These are phyloP conservation scores for Styphnolobium japonicum DNA, from an alignment of 306 rosid species.

Conservation along the genomic window DNA sequence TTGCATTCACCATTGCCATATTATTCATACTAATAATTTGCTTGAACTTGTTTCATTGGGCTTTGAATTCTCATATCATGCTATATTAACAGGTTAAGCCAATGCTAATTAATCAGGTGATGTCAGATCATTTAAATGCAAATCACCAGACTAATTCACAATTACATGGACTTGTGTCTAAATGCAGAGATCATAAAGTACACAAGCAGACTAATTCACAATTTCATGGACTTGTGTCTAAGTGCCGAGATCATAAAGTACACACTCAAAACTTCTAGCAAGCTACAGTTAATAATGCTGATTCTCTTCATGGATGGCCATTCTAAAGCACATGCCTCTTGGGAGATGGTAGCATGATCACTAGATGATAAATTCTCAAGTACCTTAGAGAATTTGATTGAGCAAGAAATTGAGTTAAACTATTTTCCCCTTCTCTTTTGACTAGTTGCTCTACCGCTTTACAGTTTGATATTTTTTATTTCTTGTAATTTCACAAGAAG, in stretches of 20 bases:
- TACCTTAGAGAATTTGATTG: no score
- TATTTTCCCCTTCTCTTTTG: not conserved
- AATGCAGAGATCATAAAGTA: no score
- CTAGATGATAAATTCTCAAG: not conserved
- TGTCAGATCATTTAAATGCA: no score
- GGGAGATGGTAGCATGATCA: not conserved
- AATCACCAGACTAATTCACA: no score
- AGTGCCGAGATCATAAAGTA: no score
- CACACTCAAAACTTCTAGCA: conserved; percentile 7
- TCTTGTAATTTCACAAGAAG: conserved; percentile 17
- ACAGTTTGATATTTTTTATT: not conserved
- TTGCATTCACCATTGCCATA: not conserved
- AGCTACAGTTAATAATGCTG: not conserved
- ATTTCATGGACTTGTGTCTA: no score
- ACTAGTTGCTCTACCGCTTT: conserved; percentile 4
- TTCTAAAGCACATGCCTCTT: not conserved
- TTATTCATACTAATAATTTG: not conserved
- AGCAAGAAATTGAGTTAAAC: not conserved
- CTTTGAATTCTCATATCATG: not conserved
- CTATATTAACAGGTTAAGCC: conserved; percentile 71
- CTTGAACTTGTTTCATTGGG: not conserved
- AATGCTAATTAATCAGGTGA: conserved; percentile 66
- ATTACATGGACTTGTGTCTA: no score
- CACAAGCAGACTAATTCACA: no score
- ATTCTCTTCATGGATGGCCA: conserved; percentile 18